Conservation (phyloP, 495 filamentous ascomycete genomes). For the Pseudoneurospora amorphoporcata region DNA sequence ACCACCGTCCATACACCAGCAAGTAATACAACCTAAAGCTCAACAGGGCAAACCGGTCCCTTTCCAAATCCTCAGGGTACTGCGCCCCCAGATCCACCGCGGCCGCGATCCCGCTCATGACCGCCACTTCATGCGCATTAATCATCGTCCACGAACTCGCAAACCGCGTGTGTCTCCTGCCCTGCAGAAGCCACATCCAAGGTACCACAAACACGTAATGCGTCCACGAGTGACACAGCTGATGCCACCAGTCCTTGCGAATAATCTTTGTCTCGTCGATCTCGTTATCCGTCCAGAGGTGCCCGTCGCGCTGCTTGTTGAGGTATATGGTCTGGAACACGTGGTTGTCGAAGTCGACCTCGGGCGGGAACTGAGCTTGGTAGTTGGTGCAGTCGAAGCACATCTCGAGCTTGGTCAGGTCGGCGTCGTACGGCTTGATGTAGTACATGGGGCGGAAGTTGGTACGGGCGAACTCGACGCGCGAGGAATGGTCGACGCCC, state of each 20-base stretch:
- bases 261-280: constrained; percentile 64
- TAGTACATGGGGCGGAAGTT: constrained; percentile 72
- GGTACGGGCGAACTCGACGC: constrained; percentile 17
- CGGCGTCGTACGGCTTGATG: constrained; percentile 56
- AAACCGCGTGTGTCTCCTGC: constrained; percentile 54
- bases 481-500: constrained; percentile 21
- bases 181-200: constrained; percentile 74
- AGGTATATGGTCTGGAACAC: constrained; percentile 81
- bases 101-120: constrained; percentile 67
- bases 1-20: constrained; percentile 31
- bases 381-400: constrained; percentile 80
- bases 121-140: constrained; percentile 77
- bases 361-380: constrained; percentile 65
- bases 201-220: constrained; percentile 71
- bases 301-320: constrained; percentile 50
- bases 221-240: constrained; percentile 71
- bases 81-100: constrained; percentile 66
- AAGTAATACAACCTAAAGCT: constrained; percentile 33
- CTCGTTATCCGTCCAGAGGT: constrained; percentile 60
- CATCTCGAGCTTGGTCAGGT: constrained; percentile 70
- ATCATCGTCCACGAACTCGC: constrained; percentile 73
- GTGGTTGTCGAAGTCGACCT: constrained; percentile 41
- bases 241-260: constrained; percentile 73
- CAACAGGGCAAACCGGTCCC: constrained; percentile 25
- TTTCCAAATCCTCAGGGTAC: constrained; percentile 49